These are phyloP conservation scores for Macrotyloma uniflorum DNA, from an alignment of 306 rosid species.

Conservation along the genomic window DNA sequence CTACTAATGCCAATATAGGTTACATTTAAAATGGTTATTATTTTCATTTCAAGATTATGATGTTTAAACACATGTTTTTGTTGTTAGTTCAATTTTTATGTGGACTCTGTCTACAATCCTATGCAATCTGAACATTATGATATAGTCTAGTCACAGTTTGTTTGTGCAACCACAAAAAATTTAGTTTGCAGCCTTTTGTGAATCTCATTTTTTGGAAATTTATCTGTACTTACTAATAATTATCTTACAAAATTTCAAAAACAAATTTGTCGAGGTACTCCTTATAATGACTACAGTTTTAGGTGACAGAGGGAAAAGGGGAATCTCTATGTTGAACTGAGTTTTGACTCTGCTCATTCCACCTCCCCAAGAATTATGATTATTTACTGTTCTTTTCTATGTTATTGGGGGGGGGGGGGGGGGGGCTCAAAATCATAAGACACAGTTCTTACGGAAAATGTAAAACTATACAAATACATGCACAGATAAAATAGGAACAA, in stretches of 20 bases:
- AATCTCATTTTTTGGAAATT: neutral
- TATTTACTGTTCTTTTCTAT: neutral
- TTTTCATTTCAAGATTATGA: conserved; percentile 19
- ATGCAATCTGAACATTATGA: conserved; percentile 28
- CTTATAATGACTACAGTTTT: conserved; percentile 19
- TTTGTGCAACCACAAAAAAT: neutral
- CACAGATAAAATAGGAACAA: neutral
- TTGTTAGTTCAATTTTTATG: neutral
- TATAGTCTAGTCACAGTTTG: conserved; percentile 30
- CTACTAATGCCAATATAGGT: conserved; percentile 18
- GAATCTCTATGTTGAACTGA: neutral
- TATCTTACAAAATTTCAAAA: neutral
- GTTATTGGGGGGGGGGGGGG: neutral
- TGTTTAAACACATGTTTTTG: conserved; percentile 19
- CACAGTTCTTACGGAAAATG: neutral
- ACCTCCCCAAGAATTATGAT: neutral
- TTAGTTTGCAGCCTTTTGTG: conserved; percentile 9
- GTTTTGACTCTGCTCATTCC: neutral
- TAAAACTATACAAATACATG: neutral
- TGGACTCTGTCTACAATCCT: conserved; percentile 28
- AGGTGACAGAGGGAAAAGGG: neutral
- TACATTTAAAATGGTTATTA: conserved; percentile 15
- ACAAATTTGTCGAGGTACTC: neutral
- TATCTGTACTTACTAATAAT: conserved; percentile 9
- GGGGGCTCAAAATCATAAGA: neutral